Conservation (phyloP, 2,329 filamentous ascomycete genomes). For the Xylariales sp. region DNA sequence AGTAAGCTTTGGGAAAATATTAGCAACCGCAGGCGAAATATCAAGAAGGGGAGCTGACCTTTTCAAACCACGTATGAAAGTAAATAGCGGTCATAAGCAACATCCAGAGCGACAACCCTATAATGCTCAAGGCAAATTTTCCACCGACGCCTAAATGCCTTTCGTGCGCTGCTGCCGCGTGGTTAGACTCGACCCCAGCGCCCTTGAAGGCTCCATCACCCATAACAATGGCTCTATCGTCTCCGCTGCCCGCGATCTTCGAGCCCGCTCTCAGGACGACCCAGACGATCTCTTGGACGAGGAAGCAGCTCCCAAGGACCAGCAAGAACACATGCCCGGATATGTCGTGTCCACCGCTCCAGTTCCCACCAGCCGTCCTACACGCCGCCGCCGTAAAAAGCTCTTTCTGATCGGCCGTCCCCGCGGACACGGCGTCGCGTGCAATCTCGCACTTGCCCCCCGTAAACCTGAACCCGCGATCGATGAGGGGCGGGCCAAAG, state of each 20-base stretch:
- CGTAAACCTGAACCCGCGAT: slow-evolving; percentile 87
- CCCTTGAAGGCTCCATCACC: slow-evolving; percentile 73
- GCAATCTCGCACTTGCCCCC: slow-evolving; percentile 83
- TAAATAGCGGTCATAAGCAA: slow-evolving; percentile 97
- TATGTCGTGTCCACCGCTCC: slow-evolving; percentile 96
- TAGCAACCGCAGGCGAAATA: slow-evolving; percentile 10
- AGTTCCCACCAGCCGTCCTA: slow-evolving; percentile 82
- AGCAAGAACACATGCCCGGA: slow-evolving; percentile 95
- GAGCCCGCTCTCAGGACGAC: slow-evolving; percentile 60
- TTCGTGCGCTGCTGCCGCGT: slow-evolving; percentile 44
- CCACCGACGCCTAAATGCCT: slow-evolving; percentile 58
- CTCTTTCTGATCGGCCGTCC: slow-evolving; percentile 59
- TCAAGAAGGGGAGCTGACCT: slow-evolving; percentile 65
- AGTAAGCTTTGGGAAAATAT: slow-evolving; percentile 34
- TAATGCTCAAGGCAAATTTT: slow-evolving; percentile 71
- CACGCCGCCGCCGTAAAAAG: slow-evolving; percentile 82
- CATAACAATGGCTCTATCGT: slow-evolving; percentile 75
- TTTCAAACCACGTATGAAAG: slow-evolving; percentile 99
- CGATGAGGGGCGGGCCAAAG: slow-evolving; percentile 90
- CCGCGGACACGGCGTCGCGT: slow-evolving; percentile 58
- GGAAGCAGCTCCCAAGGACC: slow-evolving; percentile 82
- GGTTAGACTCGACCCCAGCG: slow-evolving; percentile 61
- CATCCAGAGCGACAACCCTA: slow-evolving; percentile 89
- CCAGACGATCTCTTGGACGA: slow-evolving; percentile 82
- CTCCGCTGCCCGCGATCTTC: slow-evolving; percentile 58